phyloP scores from a whole-genome alignment of 108 stramenopile species.

The Pseudonitzschia multiseries region DNA sequence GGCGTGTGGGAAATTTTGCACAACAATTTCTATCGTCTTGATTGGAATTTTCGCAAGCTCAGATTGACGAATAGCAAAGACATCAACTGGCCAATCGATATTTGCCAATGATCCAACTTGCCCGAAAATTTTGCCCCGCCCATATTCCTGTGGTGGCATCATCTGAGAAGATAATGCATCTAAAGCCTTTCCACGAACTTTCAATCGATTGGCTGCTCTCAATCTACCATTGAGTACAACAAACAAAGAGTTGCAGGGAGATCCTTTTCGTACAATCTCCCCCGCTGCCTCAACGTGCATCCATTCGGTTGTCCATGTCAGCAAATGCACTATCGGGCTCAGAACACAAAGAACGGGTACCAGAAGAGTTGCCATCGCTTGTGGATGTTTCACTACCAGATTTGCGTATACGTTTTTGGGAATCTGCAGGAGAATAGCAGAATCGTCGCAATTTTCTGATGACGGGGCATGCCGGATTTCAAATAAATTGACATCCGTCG shows the following conservation, averaged over 20 bases:
- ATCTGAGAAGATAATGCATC: neutral
- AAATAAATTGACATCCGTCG: slow-evolving; percentile 40
- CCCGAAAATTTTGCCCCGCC: slow-evolving; percentile 50
- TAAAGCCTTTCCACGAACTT: neutral
- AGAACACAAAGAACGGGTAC: slow-evolving; percentile 32
- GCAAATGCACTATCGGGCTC: slow-evolving; percentile 42
- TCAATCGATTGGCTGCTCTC: slow-evolving; percentile 10
- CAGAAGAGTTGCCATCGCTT: slow-evolving; percentile 37
- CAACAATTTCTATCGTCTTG: slow-evolving; percentile 33
- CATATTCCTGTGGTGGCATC: slow-evolving; percentile 36
- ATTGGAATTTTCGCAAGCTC: slow-evolving; percentile 52
- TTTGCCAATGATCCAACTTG: slow-evolving; percentile 38
- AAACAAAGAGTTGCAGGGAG: slow-evolving; percentile 49
- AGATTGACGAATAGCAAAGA: slow-evolving; percentile 48
- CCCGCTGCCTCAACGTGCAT: slow-evolving; percentile 45
- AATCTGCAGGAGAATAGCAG: slow-evolving; percentile 38
- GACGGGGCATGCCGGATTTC: slow-evolving; percentile 18
- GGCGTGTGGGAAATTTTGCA: slow-evolving; percentile 38
- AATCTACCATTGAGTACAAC: slow-evolving; percentile 57
- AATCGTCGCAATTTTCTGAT: neutral
- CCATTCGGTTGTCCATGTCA: slow-evolving; percentile 52
- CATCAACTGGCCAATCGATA: slow-evolving; percentile 32
- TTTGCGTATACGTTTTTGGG: slow-evolving; percentile 34
- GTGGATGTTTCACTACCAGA: slow-evolving; percentile 36
- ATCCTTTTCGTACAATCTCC: slow-evolving; percentile 37